Conservation (phyloP, 495 filamentous ascomycete species). For the Penicillium odoratum region DNA sequence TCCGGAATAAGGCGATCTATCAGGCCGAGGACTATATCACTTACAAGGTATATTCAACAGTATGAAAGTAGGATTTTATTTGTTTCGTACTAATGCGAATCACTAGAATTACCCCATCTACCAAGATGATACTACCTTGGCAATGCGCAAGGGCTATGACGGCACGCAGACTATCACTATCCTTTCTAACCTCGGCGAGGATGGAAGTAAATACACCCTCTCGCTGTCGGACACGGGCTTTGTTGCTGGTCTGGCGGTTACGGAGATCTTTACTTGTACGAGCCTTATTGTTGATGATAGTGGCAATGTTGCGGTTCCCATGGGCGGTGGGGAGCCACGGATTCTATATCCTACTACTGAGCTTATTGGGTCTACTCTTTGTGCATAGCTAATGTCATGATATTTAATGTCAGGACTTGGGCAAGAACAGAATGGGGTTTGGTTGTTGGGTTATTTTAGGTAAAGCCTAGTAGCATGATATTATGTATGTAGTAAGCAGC, state of each 20-base stretch:
- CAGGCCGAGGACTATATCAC: conserved; percentile 47
- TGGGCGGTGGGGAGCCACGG: conserved; percentile 31
- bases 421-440: too few species aligned
- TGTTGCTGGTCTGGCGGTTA: conserved; percentile 30
- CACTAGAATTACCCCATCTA: conserved; percentile 53
- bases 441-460: not conserved
- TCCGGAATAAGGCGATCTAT: conserved; percentile 57
- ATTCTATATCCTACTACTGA: conserved; percentile 28
- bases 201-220: conserved; percentile 45
- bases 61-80: too few species aligned
- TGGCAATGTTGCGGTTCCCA: conserved; percentile 37
- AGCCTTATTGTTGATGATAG: conserved; percentile 35
- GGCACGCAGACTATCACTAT: conserved; percentile 59
- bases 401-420: not conserved
- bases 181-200: conserved; percentile 57
- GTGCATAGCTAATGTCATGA: conserved; percentile 5
- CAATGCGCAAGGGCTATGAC: conserved; percentile 62
- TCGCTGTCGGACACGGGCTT: conserved; percentile 46
- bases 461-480: too few species aligned
- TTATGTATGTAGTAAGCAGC: too few species aligned
- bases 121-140: conserved; percentile 56
- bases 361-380: conserved; percentile 15
- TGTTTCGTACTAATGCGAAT: too few species aligned
- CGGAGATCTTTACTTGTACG: conserved; percentile 48
- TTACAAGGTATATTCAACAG: conserved; percentile 33